A percentile compares a stretch with the other conserved stretches of the same genome.
Conservation (phyloP, 2,329 filamentous ascomycete species). For the Fusarium protoensiforme region DNA sequence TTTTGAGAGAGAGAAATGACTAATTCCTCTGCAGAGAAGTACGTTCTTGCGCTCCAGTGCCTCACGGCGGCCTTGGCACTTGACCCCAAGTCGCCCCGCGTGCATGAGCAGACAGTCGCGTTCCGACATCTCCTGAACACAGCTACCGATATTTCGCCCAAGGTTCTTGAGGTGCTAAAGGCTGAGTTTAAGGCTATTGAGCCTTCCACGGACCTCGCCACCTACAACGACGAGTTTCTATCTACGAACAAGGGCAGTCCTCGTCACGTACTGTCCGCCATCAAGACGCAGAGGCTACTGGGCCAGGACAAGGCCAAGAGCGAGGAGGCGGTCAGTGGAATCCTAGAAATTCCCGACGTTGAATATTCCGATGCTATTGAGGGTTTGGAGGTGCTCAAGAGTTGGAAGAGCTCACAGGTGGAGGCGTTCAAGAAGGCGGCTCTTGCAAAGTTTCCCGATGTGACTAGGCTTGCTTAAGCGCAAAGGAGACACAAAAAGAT, state of each 20-base stretch:
- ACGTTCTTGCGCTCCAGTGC: conserved; percentile 86
- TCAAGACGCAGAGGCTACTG: conserved; percentile 69
- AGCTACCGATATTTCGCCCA: conserved; percentile 67
- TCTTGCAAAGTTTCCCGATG: conserved; percentile 61
- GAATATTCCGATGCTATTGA: conserved; percentile 67
- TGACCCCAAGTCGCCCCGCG: conserved; percentile 74
- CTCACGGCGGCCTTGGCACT: conserved; percentile 78
- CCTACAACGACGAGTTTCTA: conserved; percentile 75
- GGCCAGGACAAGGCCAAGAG: conserved; percentile 66
- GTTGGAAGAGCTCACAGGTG: conserved; percentile 62
- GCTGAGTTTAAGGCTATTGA: conserved; percentile 72
- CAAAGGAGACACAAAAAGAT: conserved; percentile 5
- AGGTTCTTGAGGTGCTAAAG: conserved; percentile 76
- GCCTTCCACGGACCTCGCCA: conserved; percentile 66
- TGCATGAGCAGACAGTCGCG: conserved; percentile 79
- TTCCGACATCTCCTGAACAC: conserved; percentile 73
- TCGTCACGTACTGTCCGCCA: conserved; percentile 70
- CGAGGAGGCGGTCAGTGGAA: conserved; percentile 72
- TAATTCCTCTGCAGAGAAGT: conserved; percentile 72
- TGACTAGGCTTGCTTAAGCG: conserved; percentile 56
- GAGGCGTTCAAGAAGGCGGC: conserved; percentile 62
- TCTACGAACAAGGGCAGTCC: conserved; percentile 71
- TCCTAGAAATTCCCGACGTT: conserved; percentile 62
- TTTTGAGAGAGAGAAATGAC: not conserved
- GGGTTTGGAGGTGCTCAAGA: conserved; percentile 55